These are phyloP conservation scores for Paramecium bursaria DNA, from an alignment of 73 alveolate species.

Conservation along the genomic window DNA sequence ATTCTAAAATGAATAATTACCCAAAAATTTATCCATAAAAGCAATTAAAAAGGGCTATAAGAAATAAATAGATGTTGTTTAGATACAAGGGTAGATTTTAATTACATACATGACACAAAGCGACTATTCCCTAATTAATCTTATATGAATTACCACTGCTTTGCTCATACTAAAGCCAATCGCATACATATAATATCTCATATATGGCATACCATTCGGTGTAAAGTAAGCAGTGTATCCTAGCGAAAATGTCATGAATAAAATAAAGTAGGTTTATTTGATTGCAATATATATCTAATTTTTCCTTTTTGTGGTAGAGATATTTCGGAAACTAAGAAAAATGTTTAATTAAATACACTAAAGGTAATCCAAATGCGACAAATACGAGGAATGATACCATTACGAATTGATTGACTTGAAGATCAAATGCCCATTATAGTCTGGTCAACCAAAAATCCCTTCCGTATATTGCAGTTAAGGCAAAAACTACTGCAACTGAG, in stretches of 20 bases:
- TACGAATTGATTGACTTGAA: constrained; percentile 7
- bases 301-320: constrained; percentile 8
- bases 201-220: constrained; percentile 7
- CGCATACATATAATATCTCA: constrained; percentile 24
- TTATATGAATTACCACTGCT: constrained; percentile 39
- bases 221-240: too few species aligned
- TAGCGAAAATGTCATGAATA: constrained; percentile 27
- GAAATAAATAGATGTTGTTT: constrained; percentile 18
- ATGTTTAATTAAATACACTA: constrained; percentile 10
- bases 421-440: not conserved
- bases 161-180: constrained; percentile 56
- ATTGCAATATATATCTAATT: constrained; percentile 42
- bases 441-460: not conserved
- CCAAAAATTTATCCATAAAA: constrained; percentile 45
- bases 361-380: constrained; percentile 42
- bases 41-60: not conserved
- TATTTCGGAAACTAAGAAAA: constrained; percentile 26
- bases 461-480: constrained; percentile 32
- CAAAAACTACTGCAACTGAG: constrained; percentile 12
- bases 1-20: too few species aligned
- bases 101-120: constrained; percentile 48
- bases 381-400: not conserved
- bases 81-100: constrained; percentile 8
- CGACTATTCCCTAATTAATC: constrained; percentile 36
- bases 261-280: not conserved